A percentile compares a stretch with the other conserved stretches of the same genome.
phyloP scores from a whole-genome alignment of 495 filamentous ascomycete genomes.

The Penicillium daleae region DNA sequence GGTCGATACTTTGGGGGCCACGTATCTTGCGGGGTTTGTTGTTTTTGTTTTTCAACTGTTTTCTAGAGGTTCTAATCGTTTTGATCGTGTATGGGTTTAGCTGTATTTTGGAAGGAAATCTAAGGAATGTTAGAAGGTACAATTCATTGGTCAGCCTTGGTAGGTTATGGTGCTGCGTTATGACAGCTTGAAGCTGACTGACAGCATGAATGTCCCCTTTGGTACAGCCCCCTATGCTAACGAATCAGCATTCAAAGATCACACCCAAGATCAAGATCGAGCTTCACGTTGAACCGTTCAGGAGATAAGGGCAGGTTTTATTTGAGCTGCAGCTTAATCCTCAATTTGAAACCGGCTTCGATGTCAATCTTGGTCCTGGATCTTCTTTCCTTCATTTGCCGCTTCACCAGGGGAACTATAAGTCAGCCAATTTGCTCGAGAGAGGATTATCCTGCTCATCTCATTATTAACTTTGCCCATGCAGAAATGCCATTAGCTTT shows the following conservation, averaged over 20 bases:
- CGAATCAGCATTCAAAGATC: background rate
- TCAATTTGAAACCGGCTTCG: slow-evolving; percentile 1
- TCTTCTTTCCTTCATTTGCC: background rate
- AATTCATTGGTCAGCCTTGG: background rate
- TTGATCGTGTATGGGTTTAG: background rate
- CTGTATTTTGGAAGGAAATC: background rate
- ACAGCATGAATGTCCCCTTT: background rate
- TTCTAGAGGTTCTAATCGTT: background rate
- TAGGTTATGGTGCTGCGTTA: no score
- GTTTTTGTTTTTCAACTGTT: slow-evolving; percentile 5
- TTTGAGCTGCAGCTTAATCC: background rate
- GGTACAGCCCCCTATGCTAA: background rate
- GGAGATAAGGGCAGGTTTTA: background rate
- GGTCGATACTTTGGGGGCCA: background rate
- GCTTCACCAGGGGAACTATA: background rate
- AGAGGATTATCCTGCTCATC: background rate
- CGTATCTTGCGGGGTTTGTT: background rate
- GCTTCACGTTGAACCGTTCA: background rate
- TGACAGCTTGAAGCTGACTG: no score
- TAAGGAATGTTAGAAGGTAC: background rate
- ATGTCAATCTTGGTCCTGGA: background rate
- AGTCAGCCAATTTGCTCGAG: background rate
- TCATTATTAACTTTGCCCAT: background rate
- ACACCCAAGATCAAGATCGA: background rate
- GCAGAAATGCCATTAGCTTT: background rate